Conservation (phyloP, 2,329 filamentous ascomycete species). For the Cladosporium sp. region DNA sequence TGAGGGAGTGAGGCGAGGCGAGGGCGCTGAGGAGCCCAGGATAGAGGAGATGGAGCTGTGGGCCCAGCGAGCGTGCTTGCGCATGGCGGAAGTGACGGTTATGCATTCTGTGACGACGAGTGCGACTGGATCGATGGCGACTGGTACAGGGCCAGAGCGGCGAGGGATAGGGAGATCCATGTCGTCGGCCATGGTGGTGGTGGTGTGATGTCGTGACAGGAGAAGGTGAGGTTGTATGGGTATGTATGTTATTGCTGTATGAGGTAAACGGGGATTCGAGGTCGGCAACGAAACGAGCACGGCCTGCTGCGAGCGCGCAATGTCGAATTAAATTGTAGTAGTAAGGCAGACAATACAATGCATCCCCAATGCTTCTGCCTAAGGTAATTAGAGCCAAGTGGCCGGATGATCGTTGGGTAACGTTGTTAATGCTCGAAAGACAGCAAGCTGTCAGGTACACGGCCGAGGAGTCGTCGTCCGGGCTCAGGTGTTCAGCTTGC, state of each 20-base stretch:
- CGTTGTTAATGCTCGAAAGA: neutral
- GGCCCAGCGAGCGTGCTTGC: conserved; percentile 93
- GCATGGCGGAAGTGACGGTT: conserved; percentile 95
- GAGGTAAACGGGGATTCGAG: conserved; percentile 5
- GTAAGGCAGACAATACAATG: neutral
- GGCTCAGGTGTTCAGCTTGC: neutral
- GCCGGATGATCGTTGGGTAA: neutral
- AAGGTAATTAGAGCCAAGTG: neutral
- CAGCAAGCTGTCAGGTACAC: neutral
- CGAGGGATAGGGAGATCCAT: conserved; percentile 11
- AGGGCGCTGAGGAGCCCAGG: conserved; percentile 57
- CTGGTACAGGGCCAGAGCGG: conserved; percentile 26
- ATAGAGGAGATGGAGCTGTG: conserved; percentile 97
- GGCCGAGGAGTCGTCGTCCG: neutral
- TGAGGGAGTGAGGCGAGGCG: conserved; percentile 24
- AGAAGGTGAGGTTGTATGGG: conserved; percentile 8
- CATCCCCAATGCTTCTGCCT: conserved; percentile 7
- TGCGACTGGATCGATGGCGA: conserved; percentile 42
- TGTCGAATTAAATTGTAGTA: neutral
- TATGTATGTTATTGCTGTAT: conserved; percentile 8
- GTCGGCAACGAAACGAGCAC: conserved; percentile 4
- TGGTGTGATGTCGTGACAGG: neutral
- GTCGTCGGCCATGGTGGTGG: conserved; percentile 17
- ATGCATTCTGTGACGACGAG: conserved; percentile 98
- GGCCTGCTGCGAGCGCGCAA: neutral